Conservation (phyloP, 1,139 yeast species). For the Pichia sp. region DNA sequence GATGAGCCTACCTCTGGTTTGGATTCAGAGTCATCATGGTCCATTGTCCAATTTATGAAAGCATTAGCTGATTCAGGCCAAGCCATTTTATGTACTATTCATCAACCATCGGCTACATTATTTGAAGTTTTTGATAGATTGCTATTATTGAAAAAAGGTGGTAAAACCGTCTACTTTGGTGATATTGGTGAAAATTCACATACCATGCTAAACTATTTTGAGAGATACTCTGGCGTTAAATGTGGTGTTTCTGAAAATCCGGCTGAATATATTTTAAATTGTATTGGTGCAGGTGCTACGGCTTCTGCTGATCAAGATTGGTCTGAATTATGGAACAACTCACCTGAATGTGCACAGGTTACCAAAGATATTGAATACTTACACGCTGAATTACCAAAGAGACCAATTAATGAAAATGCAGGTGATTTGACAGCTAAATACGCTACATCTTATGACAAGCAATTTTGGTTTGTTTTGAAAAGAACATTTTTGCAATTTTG, state of each 20-base stretch:
- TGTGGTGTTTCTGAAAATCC: constrained; percentile 44
- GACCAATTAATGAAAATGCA: constrained; percentile 13
- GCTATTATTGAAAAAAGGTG: constrained; percentile 38
- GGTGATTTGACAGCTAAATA: constrained; percentile 27
- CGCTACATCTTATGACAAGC: constrained; percentile 33
- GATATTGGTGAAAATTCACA: constrained; percentile 47
- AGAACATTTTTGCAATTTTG: constrained; percentile 39
- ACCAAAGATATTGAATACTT: constrained; percentile 23
- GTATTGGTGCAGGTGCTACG: constrained; percentile 55
- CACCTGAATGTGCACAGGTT: constrained; percentile 25
- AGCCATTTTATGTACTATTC: constrained; percentile 49
- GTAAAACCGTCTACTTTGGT: constrained; percentile 54
- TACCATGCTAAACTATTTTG: constrained; percentile 42
- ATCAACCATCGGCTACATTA: constrained; percentile 51
- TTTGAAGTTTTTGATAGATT: constrained; percentile 42
- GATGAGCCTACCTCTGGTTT: constrained; percentile 50
- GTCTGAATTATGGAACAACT: constrained; percentile 38
- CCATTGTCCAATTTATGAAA: constrained; percentile 38
- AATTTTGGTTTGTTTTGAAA: constrained; percentile 32
- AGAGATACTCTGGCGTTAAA: constrained; percentile 43
- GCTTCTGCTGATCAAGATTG: constrained; percentile 39
- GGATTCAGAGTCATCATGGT: constrained; percentile 50
- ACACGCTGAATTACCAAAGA: constrained; percentile 16
- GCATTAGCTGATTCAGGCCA: constrained; percentile 43
- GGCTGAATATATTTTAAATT: constrained; percentile 44